Percentiles rank a stretch among this genome's conserved stretches.
These are phyloP conservation scores for Rhynchosporium graminicola DNA, from an alignment of 2,329 filamentous ascomycete species.

Conservation along the genomic window DNA sequence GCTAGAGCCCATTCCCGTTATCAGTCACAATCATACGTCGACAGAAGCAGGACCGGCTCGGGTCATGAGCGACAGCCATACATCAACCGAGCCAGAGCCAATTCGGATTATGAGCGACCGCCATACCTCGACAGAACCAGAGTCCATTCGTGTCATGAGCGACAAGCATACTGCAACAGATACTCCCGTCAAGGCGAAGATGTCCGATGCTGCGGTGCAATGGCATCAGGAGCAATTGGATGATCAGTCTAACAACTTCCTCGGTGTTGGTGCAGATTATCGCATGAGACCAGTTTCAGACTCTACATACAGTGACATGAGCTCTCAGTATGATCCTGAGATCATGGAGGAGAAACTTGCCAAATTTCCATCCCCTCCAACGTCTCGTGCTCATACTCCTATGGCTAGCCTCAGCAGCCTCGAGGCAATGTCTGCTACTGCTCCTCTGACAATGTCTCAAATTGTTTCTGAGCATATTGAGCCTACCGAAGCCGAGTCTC, in stretches of 20 bases:
- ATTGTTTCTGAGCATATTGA: slow-evolving; percentile 42
- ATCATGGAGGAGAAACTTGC: slow-evolving; percentile 53
- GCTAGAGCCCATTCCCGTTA: slow-evolving; percentile 15
- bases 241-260: slow-evolving; percentile 20
- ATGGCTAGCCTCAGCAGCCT: slow-evolving; percentile 28
- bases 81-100: slow-evolving; percentile 27
- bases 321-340: slow-evolving; percentile 52
- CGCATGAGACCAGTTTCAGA: slow-evolving; percentile 48
- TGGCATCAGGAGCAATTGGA: slow-evolving; percentile 37
- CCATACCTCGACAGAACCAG: slow-evolving; percentile 27
- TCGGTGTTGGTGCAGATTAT: slow-evolving; percentile 29
- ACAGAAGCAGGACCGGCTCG: slow-evolving; percentile 25
- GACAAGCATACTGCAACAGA: slow-evolving; percentile 29
- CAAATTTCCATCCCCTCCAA: slow-evolving; percentile 56
- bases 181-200: slow-evolving; percentile 25
- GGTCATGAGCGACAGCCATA: slow-evolving; percentile 23
- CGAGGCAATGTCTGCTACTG: slow-evolving; percentile 14
- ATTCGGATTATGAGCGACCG: slow-evolving; percentile 23
- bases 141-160: slow-evolving; percentile 23
- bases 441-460: slow-evolving; percentile 41
- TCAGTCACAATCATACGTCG: slow-evolving; percentile 25
- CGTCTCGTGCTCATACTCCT: slow-evolving; percentile 40
- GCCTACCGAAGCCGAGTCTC: slow-evolving; percentile 34
- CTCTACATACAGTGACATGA: slow-evolving; percentile 53
- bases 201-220: slow-evolving; percentile 38